Base-by-base conservation (phyloP, 495 filamentous ascomycete species). In the Cenococcum geophilum region DNA sequence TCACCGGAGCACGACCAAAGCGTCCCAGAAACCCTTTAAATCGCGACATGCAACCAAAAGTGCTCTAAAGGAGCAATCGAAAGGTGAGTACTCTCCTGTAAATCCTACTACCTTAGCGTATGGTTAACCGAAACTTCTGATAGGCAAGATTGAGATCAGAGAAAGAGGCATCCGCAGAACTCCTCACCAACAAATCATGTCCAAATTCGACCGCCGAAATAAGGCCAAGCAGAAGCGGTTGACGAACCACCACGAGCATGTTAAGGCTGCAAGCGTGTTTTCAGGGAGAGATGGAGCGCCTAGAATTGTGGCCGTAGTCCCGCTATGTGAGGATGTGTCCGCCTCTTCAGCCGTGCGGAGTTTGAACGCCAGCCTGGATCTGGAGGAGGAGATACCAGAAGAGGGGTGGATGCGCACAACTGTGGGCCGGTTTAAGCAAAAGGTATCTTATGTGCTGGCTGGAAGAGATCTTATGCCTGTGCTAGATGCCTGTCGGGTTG, bases 141-240 rank as follows among this genome's bases (percentile, higher is more conserved):
- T 58, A 86, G 83, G 86, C 67, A 89, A 87, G 72, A 74, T 87
- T 45, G 83, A 87, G 71, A 68, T 67, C 57, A 64, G 66, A 59
- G 69, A 74, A 72, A 86, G 75, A 70, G 82, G 84, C 40, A 77
- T 77, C 62, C 86, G 92, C 61, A 95, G 89, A 75, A 95, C 92
- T 45, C 88, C 88, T 60, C 90, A 97, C 73, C 95, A 97, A 71
- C 89, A 96, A 76, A 80, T 95, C 72, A 95, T 95, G 89, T 95
- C 92, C 37, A 98, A 96, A 76, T 78, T 98, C 73, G 90, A 95
- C 75, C 87, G 93, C 36, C 82, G 89, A 68, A 96, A 98, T 74
- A 89, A 92, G 77, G 88, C 89, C 50, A 90, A 90, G 68, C 93
- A 98, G 77, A 83, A 83, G 70, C 87, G 91, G 64, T 79, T 82